Evolutionary conservation across 2,329 filamentous ascomycete species (phyloP).

Genomic region (Aureobasidium sp.): DNA sequence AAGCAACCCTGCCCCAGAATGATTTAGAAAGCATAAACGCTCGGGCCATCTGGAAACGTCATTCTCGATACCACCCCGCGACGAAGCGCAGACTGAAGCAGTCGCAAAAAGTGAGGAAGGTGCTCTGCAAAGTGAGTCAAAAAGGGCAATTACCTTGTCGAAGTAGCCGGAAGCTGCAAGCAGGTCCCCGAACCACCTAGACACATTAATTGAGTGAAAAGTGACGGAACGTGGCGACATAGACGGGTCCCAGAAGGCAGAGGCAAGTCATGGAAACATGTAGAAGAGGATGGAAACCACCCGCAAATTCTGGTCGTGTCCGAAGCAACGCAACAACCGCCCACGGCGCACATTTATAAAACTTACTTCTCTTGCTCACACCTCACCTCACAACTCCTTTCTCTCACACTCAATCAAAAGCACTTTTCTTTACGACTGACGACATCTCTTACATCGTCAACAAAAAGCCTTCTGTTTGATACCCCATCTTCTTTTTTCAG

Average conservation of each 20-base stretch:
- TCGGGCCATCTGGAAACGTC: slow-evolving; percentile 1
- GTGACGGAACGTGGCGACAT: slow-evolving; percentile 1
- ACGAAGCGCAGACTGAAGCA: neutral
- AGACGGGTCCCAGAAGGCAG: neutral
- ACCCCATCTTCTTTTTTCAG: slow-evolving; percentile 13
- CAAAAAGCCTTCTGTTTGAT: slow-evolving; percentile 16
- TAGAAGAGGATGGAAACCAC: slow-evolving; percentile 9
- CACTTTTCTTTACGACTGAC: slow-evolving; percentile 13
- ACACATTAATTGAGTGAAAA: neutral
- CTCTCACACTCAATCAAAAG: slow-evolving; percentile 5
- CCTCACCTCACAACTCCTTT: slow-evolving; percentile 7
- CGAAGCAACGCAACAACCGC: slow-evolving; percentile 12
- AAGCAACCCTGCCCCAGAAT: slow-evolving; percentile 7
- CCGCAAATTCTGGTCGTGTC: slow-evolving; percentile 11
- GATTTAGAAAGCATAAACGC: slow-evolving; percentile 1
- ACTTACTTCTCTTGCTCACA: slow-evolving; percentile 13
- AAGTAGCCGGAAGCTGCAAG: neutral
- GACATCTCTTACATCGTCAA: slow-evolving; percentile 11
- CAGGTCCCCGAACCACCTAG: neutral
- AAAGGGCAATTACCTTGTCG: neutral
- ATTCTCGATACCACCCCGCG: neutral
- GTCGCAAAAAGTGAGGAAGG: neutral
- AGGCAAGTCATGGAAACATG: neutral
- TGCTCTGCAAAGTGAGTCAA: neutral
- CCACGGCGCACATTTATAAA: slow-evolving; percentile 11